These are phyloP conservation scores for Lentinula guzmanii DNA, from an alignment of 768 basidiomycete genomes.

Conservation along the genomic window DNA sequence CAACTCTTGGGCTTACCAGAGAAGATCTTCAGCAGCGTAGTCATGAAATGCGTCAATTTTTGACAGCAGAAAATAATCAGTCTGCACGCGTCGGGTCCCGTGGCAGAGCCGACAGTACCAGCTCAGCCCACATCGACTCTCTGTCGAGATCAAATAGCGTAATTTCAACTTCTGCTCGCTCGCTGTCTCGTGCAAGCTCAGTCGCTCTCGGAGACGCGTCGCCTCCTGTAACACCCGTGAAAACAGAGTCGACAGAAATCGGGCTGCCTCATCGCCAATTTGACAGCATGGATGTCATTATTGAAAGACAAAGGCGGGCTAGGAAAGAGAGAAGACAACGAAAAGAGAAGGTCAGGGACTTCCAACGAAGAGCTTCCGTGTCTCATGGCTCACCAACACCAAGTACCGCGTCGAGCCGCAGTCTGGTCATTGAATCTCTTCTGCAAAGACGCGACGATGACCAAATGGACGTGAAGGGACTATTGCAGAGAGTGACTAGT, in stretches of 20 bases:
- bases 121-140: conserved; percentile 28
- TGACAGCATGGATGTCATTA: conserved; percentile 73
- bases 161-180: conserved; percentile 32
- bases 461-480: conserved; percentile 27
- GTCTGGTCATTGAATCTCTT: conserved; percentile 40
- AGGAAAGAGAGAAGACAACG: conserved; percentile 46
- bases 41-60: conserved; percentile 76
- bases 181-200: conserved; percentile 39
- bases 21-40: conserved; percentile 68
- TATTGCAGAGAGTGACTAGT: conserved; percentile 22
- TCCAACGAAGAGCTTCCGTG: conserved; percentile 21
- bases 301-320: conserved; percentile 63
- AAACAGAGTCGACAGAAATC: conserved; percentile 52
- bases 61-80: conserved; percentile 46
- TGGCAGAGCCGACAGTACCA: conserved; percentile 25
- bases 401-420: conserved; percentile 39
- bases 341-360: conserved; percentile 43
- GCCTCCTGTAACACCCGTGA: conserved; percentile 57
- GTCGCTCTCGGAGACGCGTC: conserved; percentile 48
- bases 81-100: conserved; percentile 39
- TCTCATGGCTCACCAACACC: conserved; percentile 44
- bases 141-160: conserved; percentile 29
- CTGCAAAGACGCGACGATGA: conserved; percentile 53
- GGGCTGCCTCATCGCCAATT: conserved; percentile 47
- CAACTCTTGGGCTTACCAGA: conserved; percentile 69